Percentiles rank a stretch among this genome's conserved stretches.
Conservation (phyloP, 805 yeast species). For the Komagataella kurtzmanii region DNA sequence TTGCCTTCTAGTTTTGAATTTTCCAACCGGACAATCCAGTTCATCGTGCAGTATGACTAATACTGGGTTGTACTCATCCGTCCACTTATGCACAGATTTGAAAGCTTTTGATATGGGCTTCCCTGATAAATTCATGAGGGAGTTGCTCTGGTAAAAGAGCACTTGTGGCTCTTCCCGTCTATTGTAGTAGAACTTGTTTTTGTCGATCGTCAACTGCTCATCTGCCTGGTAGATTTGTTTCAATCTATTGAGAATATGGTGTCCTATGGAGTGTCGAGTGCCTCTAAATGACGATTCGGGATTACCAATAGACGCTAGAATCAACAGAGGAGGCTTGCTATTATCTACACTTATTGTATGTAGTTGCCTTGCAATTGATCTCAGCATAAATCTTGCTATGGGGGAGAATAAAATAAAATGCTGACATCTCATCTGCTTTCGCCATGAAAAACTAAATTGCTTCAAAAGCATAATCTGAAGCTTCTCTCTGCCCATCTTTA, state of each 20-base stretch:
- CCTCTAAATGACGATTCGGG: conserved; percentile 48
- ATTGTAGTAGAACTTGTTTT: conserved; percentile 10
- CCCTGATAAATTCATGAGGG: conserved; percentile 66
- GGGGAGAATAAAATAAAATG: neutral
- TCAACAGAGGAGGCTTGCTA: conserved; percentile 12
- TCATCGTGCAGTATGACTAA: conserved; percentile 73
- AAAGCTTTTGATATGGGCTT: conserved; percentile 35
- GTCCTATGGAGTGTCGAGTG: conserved; percentile 77
- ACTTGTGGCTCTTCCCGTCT: conserved; percentile 13
- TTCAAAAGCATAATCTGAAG: neutral
- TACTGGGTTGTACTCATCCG: conserved; percentile 18
- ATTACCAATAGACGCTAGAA: conserved; percentile 56
- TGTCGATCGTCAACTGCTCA: conserved; percentile 8
- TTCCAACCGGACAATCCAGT: conserved; percentile 51
- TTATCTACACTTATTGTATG: neutral
- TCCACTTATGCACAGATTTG: conserved; percentile 17
- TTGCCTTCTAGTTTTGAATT: conserved; percentile 44
- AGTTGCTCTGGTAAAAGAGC: conserved; percentile 34
- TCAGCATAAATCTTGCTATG: conserved; percentile 11
- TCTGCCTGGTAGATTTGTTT: conserved; percentile 3
- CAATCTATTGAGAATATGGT: conserved; percentile 25
- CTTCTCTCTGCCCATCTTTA: neutral
- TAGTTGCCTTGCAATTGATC: neutral
- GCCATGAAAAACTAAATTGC: neutral
- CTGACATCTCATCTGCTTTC: neutral